A percentile compares a stretch with the other conserved stretches of the same genome.
These are phyloP conservation scores for Lactifluus piperatus DNA, from an alignment of 768 basidiomycete genomes.

Conservation along the genomic window DNA sequence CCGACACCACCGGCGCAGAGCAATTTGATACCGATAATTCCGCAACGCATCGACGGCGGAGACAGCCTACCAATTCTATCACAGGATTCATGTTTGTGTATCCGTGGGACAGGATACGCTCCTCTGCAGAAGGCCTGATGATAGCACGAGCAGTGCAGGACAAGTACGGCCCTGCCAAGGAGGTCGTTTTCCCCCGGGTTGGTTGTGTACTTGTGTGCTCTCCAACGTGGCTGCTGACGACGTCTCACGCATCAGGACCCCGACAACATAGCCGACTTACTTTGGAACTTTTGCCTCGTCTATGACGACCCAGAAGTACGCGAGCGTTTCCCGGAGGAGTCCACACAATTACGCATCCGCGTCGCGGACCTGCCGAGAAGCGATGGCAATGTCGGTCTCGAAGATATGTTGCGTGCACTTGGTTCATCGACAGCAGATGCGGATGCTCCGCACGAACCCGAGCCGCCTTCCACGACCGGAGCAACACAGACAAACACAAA, in stretches of 20 bases:
- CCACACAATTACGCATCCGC: neutral
- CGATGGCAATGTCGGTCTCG: slow-evolving; percentile 15
- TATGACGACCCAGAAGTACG: slow-evolving; percentile 7
- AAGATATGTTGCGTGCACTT: slow-evolving; percentile 10
- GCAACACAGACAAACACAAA: neutral
- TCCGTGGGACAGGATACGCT: neutral
- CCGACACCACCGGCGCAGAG: neutral
- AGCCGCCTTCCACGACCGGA: neutral
- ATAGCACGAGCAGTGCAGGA: slow-evolving; percentile 13
- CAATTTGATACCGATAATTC: neutral
- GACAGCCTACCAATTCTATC: neutral
- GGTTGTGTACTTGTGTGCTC: neutral
- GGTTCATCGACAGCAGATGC: neutral
- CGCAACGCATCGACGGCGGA: neutral
- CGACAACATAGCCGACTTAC: neutral
- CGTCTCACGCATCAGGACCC: neutral
- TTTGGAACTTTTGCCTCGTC: slow-evolving; percentile 11
- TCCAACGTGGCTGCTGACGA: neutral
- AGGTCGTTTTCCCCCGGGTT: slow-evolving; percentile 14
- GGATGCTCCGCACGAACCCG: neutral
- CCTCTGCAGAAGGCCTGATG: slow-evolving; percentile 12
- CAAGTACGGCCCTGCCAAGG: slow-evolving; percentile 11
- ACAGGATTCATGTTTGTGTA: slow-evolving; percentile 5
- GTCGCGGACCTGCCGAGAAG: neutral
- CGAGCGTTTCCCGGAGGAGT: neutral